Evolutionary conservation across 2,329 filamentous ascomycete genomes (phyloP), one percentile per base, ranked within the genome.

Genomic region (Xylariaceae sp.): DNA sequence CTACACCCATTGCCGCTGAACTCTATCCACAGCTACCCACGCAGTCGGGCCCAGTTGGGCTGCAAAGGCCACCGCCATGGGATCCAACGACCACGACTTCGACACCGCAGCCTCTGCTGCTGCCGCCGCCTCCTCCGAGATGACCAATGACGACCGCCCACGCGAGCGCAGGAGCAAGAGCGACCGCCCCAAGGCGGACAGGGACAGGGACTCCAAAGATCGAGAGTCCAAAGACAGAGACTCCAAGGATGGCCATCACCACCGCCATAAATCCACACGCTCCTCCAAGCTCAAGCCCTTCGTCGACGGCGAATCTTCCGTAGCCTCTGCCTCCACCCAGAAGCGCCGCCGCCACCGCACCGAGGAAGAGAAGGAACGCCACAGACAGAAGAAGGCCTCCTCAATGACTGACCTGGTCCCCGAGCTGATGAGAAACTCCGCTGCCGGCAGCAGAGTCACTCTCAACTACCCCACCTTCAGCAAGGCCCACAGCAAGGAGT

Each of bases 401-500:
- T 66, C 60, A 18, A 64, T 65, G 63, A 64, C 44, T 41, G 64
- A 67, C 39, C 55, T 67, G 18, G 60, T 66, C 4, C 64, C 65
- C 42, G 65, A 67, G 51, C 50, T 67, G 30, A 41, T 54, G 12
- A 59, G 54, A 42, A 58, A 55, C 6, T 60, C 58, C 22, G 30
- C 61, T 38, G 42, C 53, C 22, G 54, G 56, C 47, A 66, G 64
- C 55, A 56, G 64, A 45, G 55, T 66, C 50, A 66, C 62, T 56
- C 45, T 67, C 46, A 64, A 64, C 15, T 67, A 67, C 44, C 65
- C 65, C 22, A 56, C 41, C 44, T 67, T 67, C 54, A 66, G 62
- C 71, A 96, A 95, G 71, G 87, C 87, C 11, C 89, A 95, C 68
- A 95, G 90, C 75, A 94, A 90, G 68, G 92, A 96, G 71, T 82